Percentiles rank a stretch among this genome's conserved stretches.
Evolutionary conservation across 2,329 filamentous ascomycete species (phyloP).

Genomic region (Scedosporium minutisporum): DNA sequence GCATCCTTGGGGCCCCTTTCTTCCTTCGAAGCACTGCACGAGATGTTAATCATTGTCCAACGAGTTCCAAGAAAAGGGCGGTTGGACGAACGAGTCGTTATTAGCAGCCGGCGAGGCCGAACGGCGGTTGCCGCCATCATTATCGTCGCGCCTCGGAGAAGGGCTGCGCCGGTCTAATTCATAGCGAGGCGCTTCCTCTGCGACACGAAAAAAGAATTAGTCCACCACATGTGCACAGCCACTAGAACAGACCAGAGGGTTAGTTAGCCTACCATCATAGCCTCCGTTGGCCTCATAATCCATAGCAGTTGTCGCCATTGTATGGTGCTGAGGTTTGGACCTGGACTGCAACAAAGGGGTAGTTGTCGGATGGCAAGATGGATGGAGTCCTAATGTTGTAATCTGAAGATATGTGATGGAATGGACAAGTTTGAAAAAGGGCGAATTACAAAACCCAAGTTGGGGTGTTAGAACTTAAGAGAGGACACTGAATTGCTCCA

Average conservation of each 20-base stretch:
- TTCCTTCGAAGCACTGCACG: slow-evolving; percentile 38
- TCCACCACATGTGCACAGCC: background rate
- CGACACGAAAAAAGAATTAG: background rate
- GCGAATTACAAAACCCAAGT: background rate
- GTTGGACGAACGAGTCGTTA: slow-evolving; percentile 35
- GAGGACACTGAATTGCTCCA: background rate
- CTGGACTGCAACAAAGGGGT: background rate
- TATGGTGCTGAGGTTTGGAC: background rate
- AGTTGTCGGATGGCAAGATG: background rate
- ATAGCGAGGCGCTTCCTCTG: slow-evolving; percentile 57
- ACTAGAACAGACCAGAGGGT: slow-evolving; percentile 5
- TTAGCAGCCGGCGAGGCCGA: slow-evolving; percentile 52
- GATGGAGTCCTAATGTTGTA: too few relatives aligned
- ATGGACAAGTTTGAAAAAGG: background rate
- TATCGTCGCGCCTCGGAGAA: slow-evolving; percentile 56
- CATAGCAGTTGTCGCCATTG: slow-evolving; percentile 57
- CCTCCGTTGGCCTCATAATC: slow-evolving; percentile 61
- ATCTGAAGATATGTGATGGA: too few relatives aligned
- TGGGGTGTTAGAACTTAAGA: background rate
- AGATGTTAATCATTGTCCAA: slow-evolving; percentile 4
- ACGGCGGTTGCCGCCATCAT: slow-evolving; percentile 48
- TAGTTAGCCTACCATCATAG: slow-evolving; percentile 46
- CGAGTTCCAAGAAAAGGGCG: background rate
- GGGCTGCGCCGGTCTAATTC: slow-evolving; percentile 58
- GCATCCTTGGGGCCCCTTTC: slow-evolving; percentile 44